These are phyloP conservation scores for Coemansia sp. DNA, from an alignment of 192 early-diverging fungal species.

Conservation along the genomic window DNA sequence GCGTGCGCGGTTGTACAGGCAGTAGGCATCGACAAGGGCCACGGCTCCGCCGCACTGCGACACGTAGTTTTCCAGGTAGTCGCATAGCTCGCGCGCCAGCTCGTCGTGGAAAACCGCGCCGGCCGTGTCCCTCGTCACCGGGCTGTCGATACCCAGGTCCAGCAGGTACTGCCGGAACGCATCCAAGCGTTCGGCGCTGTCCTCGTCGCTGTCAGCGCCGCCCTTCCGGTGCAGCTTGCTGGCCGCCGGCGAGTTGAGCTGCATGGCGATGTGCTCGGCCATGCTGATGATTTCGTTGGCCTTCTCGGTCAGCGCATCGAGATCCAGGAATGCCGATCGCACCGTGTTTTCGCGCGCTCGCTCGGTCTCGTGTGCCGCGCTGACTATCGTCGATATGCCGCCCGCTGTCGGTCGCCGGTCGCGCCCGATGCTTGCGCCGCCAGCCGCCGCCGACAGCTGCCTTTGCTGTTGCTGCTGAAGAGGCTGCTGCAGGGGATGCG, in stretches of 20 bases:
- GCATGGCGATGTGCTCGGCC: constrained; percentile 52
- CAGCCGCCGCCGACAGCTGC: neutral
- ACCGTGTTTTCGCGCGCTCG: constrained; percentile 68
- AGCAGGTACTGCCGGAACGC: constrained; percentile 62
- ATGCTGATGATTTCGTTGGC: constrained; percentile 81
- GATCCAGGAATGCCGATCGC: constrained; percentile 80
- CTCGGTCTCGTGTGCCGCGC: constrained; percentile 61
- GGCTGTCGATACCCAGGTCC: constrained; percentile 87
- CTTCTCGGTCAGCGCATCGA: constrained; percentile 83
- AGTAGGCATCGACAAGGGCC: constrained; percentile 86
- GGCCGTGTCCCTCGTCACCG: constrained; percentile 87
- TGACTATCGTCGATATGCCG: constrained; percentile 48
- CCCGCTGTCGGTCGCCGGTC: constrained; percentile 22
- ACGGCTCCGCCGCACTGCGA: constrained; percentile 68
- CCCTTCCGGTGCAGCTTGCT: constrained; percentile 33
- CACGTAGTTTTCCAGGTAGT: constrained; percentile 73
- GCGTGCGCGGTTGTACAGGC: constrained; percentile 91
- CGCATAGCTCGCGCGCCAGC: constrained; percentile 79
- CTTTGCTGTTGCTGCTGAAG: neutral
- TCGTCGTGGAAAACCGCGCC: constrained; percentile 86
- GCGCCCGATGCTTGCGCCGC: neutral
- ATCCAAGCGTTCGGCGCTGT: constrained; percentile 22
- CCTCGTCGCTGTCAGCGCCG: constrained; percentile 31
- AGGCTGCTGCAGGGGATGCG: too few relatives aligned
- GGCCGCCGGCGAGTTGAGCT: constrained; percentile 46